Base-by-base conservation (phyloP, 257 asterid genomes). In the Primulina eburnea region DNA sequence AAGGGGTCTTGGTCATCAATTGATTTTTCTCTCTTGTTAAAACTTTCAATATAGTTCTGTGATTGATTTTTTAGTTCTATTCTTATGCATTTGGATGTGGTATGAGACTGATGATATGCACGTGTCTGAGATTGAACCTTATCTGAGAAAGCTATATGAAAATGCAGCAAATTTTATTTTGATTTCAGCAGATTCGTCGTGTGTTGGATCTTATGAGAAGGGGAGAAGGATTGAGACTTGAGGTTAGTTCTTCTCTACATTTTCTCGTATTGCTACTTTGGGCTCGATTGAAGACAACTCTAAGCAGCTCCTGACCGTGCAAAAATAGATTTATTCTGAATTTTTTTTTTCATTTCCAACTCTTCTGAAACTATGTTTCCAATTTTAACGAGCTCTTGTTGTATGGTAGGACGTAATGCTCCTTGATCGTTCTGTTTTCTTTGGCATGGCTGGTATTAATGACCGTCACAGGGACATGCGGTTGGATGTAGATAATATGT, bases 381-480 rank as follows among this genome's bases (percentile, higher is more conserved):
- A 60, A 64, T 52, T 47, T 62, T 20, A 63, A 50, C 18, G 52
- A 47, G 34, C 59, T 70, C 71, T 64, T 33, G 24, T 71, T 64
- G 16, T 67, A 37, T 65, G 33, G 32, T 70, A 87, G 90, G 88
- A 87, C 67, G 76, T 81, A 57, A 84, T 82, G 92, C 64, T 84
- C 52, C 89, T 87, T 8, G 90, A 84, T 62, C 88, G 79, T 56
- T 81, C 92, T 0, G 84, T 84, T 65, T 33, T 87, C 20, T 72
- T 84, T 67, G 92, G 89, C 30, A 84, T 84, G 86, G 80, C 82
- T 18, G 89, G 82, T 65, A 66, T 79, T 29, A 85, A 82, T 29
- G 92, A 87, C 24, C 83, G 88, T 9, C 92, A 87, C 58, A 81
- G 90, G 73, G 92, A 84, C 56, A 87, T 87, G 92, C 86, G 90